These are phyloP conservation scores for Apiotrichum siamense DNA, from an alignment of 1,284 basidiomycete genomes.

Conservation along the genomic window DNA sequence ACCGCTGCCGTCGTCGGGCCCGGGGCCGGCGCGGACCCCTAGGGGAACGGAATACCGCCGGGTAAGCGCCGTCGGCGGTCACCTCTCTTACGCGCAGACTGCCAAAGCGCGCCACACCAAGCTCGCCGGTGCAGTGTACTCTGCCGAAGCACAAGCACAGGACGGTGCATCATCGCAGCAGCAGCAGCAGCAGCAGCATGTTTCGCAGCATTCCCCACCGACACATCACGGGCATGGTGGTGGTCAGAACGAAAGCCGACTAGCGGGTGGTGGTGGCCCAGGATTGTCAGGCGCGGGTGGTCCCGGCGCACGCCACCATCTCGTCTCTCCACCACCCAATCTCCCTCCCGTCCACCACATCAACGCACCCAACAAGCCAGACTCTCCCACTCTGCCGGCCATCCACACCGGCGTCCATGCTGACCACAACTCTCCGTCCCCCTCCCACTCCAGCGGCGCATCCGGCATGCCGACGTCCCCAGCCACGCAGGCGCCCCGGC, in stretches of 20 bases:
- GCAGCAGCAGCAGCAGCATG: not conserved
- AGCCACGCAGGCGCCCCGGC: not conserved
- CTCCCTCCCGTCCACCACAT: not conserved
- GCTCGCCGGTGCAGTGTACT: not conserved
- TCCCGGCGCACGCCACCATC: not conserved
- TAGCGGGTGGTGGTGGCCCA: not conserved
- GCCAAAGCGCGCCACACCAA: not conserved
- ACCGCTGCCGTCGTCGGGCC: not conserved
- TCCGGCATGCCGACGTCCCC: not conserved
- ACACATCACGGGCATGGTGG: not conserved
- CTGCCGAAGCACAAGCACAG: not conserved
- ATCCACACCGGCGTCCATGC: not conserved
- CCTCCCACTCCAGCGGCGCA: not conserved
- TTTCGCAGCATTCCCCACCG: not conserved
- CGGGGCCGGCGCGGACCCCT: not conserved
- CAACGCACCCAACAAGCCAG: not conserved
- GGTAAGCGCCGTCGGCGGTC: not conserved
- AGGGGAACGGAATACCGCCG: not conserved
- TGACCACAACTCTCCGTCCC: not conserved
- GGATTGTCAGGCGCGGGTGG: not conserved
- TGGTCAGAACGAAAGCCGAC: not conserved
- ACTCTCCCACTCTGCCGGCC: not conserved
- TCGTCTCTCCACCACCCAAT: constrained; percentile 1
- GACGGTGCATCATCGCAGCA: not conserved
- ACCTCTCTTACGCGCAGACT: not conserved